Percentiles rank a stretch among this genome's conserved stretches.
Conservation (phyloP, 257 asterid genomes). For the Orobanche coerulescens region DNA sequence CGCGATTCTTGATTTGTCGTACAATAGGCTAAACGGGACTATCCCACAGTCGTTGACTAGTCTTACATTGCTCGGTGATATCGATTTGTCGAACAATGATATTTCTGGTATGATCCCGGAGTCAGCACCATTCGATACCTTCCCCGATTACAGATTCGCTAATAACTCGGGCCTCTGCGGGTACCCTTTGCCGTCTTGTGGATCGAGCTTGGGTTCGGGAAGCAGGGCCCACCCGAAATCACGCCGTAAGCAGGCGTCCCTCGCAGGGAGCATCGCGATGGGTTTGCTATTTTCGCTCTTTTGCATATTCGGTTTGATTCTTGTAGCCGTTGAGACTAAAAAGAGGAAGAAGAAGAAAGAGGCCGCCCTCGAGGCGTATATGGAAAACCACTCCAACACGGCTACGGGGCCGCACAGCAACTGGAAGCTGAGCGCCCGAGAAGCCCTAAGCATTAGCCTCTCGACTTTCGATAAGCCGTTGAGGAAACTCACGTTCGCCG, state of each 20-base stretch:
- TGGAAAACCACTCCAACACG: conserved; percentile 62
- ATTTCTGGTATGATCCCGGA: conserved; percentile 74
- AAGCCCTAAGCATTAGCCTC: conserved; percentile 67
- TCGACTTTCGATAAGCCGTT: conserved; percentile 83
- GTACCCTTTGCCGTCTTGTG: conserved; percentile 62
- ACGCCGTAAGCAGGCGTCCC: conserved; percentile 54
- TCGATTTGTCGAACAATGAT: conserved; percentile 70
- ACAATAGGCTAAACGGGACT: conserved; percentile 56
- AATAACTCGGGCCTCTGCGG: conserved; percentile 91
- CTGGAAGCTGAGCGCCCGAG: conserved; percentile 72
- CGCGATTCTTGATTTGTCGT: conserved; percentile 80
- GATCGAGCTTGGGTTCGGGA: conserved; percentile 21
- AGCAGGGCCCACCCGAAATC: conserved; percentile 41
- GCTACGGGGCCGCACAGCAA: conserved; percentile 52
- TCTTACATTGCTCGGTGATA: conserved; percentile 61
- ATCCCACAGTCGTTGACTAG: conserved; percentile 64
- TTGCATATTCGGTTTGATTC: conserved; percentile 67
- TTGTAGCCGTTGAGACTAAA: conserved; percentile 57
- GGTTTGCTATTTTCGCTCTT: conserved; percentile 74
- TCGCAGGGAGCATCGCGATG: conserved; percentile 81
- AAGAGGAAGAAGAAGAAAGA: conserved; percentile 77
- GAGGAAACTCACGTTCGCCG: conserved; percentile 78
- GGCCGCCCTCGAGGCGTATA: conserved; percentile 65
- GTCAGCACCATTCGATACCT: conserved; percentile 72
- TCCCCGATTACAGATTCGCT: conserved; percentile 50